Evolutionary conservation across 106 monocot genomes (phyloP), one percentile per base, ranked within the genome.

Genomic region (Gastrodia elata): DNA sequence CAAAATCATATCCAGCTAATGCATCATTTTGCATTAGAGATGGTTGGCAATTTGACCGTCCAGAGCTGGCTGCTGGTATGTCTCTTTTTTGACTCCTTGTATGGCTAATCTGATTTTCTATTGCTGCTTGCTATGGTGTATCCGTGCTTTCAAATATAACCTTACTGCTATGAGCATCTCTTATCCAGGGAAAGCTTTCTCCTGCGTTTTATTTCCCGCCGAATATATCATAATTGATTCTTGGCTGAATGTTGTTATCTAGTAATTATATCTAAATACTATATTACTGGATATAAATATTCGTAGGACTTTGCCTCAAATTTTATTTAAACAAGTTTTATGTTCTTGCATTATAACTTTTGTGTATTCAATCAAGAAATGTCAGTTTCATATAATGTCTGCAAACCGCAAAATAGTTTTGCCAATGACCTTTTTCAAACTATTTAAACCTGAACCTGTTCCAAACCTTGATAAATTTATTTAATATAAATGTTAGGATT

Each of bases 1-100:
- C 97, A 26, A 91, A 90, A 71, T 68, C 71, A 46, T 98, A 93
- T 74, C 97, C 97, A 81, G 78, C 97, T 48, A 90, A 91, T 72
- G 85, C 97, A 13, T 75, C 93, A 77, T 65, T 87, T 38, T 98
- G 97, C 80, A 83, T 98, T 72, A 81, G 88, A 61, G 88, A 93
- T 75, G 97, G 97, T 41, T 98, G 97, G 97, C 87, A 85, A 43
- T 81, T 93, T 80, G 84, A 81, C 58, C 72, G 36, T 73, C 86
- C 90, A 27, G 97, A 98, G 42, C 77, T 80, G 74, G 88, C 93
- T 84, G 79, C 83, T 82, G 97, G 97, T 93, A 55, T 67, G 40
- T 34, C 33, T 56, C 70, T 71, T 28, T 38, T 38, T 36, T 33
- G 2, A 39, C 59, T 57, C 38, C 32, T 61, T 18, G 34, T 35